Evolutionary conservation across 352 stramenopile genomes (phyloP), one percentile per base, ranked within the genome.

Genomic region (Phytophthora sp.): DNA sequence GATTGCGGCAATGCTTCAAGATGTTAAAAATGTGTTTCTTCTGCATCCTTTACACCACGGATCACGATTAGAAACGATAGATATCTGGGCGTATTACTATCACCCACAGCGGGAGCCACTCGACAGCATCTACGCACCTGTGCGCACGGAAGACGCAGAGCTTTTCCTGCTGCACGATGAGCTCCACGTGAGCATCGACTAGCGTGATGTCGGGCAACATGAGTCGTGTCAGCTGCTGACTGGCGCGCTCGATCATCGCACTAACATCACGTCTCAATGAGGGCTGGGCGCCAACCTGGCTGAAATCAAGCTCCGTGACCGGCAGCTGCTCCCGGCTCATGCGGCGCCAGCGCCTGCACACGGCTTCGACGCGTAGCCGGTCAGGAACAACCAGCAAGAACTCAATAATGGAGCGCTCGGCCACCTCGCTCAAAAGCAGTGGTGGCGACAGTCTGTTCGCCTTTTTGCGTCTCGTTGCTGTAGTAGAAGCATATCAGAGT

Each of bases 311-410:
- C 33, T 80, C 76, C 2, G 56, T 50, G 38, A 88, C 69, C 8
- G 74, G 61, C 9, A 90, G 21, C 5, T 87, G 63, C 2, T 75
- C 66, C 4, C 41, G 70, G 23, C 73, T 89, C 44, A 86, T 13
- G 7, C 38, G 56, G 2, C 70, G 66, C 82, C 84, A 93, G 42
- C 80, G 76, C 55, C 63, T 81, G 61, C 84, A 91, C 24, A 90
- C 82, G 0, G 68, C 41, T 54, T 89, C 84, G n/a, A 66, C 69
- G 5, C 44, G 64, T 21, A 90, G 53, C 12, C 84, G 80, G 26
- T 89, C 76, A 4, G 80, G 80, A 23, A 93, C 42, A 7, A 77
- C 55, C 7, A 75, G 58, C 24, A 93, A 44, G 35, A 89, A 91
- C 42, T 64, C 63, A 36, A 93, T 51, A 41, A 87, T 65, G 27